phyloP scores from a whole-genome alignment of 192 early-diverging fungal genomes.

The Coemansia sp. region DNA sequence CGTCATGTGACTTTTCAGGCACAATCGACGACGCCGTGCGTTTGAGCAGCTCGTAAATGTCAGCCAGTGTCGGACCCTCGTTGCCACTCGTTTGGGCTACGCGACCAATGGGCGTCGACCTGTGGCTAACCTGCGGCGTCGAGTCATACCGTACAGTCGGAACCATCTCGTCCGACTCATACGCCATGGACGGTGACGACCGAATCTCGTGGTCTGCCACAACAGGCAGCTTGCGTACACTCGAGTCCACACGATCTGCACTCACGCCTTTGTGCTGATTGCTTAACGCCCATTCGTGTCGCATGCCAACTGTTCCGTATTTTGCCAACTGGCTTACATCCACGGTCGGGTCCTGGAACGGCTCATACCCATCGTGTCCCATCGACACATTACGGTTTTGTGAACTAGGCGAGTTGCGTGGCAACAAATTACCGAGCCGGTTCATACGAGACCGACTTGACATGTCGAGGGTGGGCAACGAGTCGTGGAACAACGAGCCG shows the following conservation, averaged over 20 bases:
- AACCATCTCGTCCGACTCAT: constrained; percentile 16
- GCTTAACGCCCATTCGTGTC: not conserved
- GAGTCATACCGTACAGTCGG: constrained; percentile 28
- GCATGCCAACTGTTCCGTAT: constrained; percentile 30
- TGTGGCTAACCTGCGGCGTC: constrained; percentile 9
- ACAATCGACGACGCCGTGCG: constrained; percentile 14
- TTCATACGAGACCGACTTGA: constrained; percentile 10
- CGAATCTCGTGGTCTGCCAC: constrained; percentile 10
- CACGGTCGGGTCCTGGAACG: constrained; percentile 54
- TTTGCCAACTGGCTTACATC: constrained; percentile 33
- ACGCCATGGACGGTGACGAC: not conserved
- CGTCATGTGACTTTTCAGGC: not conserved
- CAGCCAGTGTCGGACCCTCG: constrained; percentile 28
- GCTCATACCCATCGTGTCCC: constrained; percentile 23
- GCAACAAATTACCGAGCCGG: not conserved
- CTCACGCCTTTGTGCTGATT: constrained; percentile 9
- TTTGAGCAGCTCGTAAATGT: constrained; percentile 48
- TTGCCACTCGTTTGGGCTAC: not conserved
- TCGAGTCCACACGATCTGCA: constrained; percentile 16
- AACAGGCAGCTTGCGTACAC: constrained; percentile 6
- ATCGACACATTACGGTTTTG: too few species aligned
- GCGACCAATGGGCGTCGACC: not conserved
- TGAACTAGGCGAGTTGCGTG: too few species aligned
- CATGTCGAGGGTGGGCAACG: constrained; percentile 16
- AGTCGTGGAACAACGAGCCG: constrained; percentile 43